phyloP scores from a whole-genome alignment of 2,329 filamentous ascomycete genomes.

The Claviceps sp. region DNA sequence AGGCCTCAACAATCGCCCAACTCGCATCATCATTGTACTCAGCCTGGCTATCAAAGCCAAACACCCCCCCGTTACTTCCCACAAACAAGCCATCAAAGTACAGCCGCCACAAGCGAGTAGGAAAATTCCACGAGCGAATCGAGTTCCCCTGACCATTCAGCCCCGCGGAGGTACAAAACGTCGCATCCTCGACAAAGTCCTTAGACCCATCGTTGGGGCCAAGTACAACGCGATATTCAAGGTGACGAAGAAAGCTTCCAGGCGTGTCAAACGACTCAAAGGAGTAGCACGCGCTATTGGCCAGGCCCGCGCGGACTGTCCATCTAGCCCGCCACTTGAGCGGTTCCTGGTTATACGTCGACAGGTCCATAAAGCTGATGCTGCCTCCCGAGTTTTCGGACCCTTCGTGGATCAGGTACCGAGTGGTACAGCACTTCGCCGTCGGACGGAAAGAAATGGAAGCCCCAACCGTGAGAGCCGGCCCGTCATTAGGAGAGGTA shows the following conservation, averaged over 20 bases:
- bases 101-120: slow-evolving; percentile 45
- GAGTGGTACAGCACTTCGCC: slow-evolving; percentile 37
- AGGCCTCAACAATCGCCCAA: neutral
- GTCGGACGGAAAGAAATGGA: slow-evolving; percentile 42
- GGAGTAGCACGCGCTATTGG: slow-evolving; percentile 42
- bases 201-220: slow-evolving; percentile 40
- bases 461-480: slow-evolving; percentile 31
- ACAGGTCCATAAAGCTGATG: slow-evolving; percentile 41
- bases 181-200: slow-evolving; percentile 46
- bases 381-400: slow-evolving; percentile 20
- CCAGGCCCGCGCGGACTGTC: slow-evolving; percentile 41
- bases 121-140: slow-evolving; percentile 45
- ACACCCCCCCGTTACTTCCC: neutral
- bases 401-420: slow-evolving; percentile 38
- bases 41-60: neutral
- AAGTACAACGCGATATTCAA: slow-evolving; percentile 35
- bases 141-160: slow-evolving; percentile 37
- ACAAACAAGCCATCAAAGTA: slow-evolving; percentile 16
- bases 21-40: slow-evolving; percentile 1
- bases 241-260: slow-evolving; percentile 46
- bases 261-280: slow-evolving; percentile 46
- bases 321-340: slow-evolving; percentile 40
- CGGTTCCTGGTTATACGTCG: slow-evolving; percentile 32
- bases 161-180: slow-evolving; percentile 43
- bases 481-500: slow-evolving; percentile 32